Evolutionary conservation across 495 filamentous ascomycete genomes (phyloP).

Genomic region (Aspergillus sclerotiicarbonarius): DNA sequence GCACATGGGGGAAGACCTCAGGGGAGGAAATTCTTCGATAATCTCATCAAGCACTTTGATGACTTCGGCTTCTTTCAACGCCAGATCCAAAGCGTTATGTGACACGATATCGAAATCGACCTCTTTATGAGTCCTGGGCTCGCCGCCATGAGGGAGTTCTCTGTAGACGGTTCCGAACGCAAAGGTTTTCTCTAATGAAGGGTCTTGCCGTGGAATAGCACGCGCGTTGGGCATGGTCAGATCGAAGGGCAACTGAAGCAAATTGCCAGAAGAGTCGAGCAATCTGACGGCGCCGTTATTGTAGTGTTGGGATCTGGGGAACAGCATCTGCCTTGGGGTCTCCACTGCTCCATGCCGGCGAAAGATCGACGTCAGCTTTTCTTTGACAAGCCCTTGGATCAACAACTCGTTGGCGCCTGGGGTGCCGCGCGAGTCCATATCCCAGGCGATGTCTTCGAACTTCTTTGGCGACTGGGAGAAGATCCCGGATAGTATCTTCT

Average conservation of each 20-base stretch:
- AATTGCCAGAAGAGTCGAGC: constrained; percentile 76
- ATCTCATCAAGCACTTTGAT: constrained; percentile 95
- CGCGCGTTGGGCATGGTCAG: constrained; percentile 87
- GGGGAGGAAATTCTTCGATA: constrained; percentile 73
- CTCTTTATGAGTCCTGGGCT: constrained; percentile 80
- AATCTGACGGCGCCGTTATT: constrained; percentile 68
- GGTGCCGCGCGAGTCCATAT: constrained; percentile 58
- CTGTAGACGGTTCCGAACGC: constrained; percentile 89
- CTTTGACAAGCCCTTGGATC: constrained; percentile 71
- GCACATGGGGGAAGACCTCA: constrained; percentile 71
- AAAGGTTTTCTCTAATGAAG: constrained; percentile 72
- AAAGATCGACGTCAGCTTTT: constrained; percentile 75
- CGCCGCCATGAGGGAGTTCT: constrained; percentile 69
- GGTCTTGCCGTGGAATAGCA: constrained; percentile 69
- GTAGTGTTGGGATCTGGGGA: constrained; percentile 81
- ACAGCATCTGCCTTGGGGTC: constrained; percentile 65
- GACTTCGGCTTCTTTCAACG: constrained; percentile 89
- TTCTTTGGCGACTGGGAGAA: constrained; percentile 73
- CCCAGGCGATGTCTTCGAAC: constrained; percentile 85
- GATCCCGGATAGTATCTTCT: constrained; percentile 79
- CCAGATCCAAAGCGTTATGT: constrained; percentile 72
- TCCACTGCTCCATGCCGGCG: constrained; percentile 91
- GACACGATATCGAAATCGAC: constrained; percentile 95
- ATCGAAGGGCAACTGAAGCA: constrained; percentile 89
- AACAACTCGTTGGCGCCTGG: constrained; percentile 63